Base-by-base conservation (phyloP, 2,329 filamentous ascomycete genomes). In the Fusarium virguliforme region DNA sequence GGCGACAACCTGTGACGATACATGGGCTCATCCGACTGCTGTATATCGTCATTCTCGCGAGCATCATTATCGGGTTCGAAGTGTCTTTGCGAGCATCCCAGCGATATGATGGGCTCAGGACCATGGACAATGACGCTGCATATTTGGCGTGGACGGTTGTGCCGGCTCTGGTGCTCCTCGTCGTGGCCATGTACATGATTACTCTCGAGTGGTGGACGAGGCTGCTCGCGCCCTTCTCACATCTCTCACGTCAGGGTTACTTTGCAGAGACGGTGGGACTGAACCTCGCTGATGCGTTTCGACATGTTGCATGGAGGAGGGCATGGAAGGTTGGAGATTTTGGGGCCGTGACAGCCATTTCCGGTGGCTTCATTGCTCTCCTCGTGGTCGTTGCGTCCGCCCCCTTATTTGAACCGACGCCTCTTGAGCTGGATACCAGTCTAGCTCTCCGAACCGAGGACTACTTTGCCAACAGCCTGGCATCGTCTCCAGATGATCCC, bases 131-230 rank as follows among this genome's bases (percentile, higher is more conserved):
- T 6, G 74, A 77, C 28, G 73, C 76, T 22, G 59, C 73, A 4
- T 79, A 82, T 54, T 64, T 82, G 24, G 59, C 80, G 3, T 83
- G 81, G 81, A 82, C 80, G 3, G 76, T 75, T 0, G 70, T 78
- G 0, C 79, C 81, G 0, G 77, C 78, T 1, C 22, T 79, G 6
- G 59, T 79, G 3, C 62, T 82, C 2, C 70, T 75, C 0, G 24
- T 76, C 1, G 62, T 82, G 3, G 76, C 77, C 2, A 59, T 78
- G 40, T 80, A 81, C 57, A 75, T 81, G 63, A 69, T 71, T 10
- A 62, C 76, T 0, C 70, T 77, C 0, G 81, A 82, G 53, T 79
- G 77, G 60, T 76, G 74, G 48, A 75, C 77, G 2, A 76, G 81
- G 6, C 65, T 78, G 1, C 72, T 82, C 3, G 76, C 79, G 0